Evolutionary conservation across 2,329 filamentous ascomycete genomes (phyloP).

Genomic region (Penicillium sp.): DNA sequence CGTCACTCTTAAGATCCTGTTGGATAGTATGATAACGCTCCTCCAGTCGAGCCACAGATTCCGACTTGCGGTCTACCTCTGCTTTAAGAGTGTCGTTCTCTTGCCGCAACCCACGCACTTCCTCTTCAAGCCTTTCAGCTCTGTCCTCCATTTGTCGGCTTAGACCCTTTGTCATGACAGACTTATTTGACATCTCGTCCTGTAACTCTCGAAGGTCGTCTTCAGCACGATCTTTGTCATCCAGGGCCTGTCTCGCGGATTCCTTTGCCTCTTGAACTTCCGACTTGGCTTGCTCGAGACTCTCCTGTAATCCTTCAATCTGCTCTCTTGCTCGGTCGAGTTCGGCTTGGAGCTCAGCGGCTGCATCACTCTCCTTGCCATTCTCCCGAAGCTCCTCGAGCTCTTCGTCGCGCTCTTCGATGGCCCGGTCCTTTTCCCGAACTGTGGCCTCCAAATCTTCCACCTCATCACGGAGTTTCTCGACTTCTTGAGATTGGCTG

Average conservation of each 20-base stretch:
- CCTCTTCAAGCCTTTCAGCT: conserved; percentile 59
- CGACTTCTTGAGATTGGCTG: conserved; percentile 53
- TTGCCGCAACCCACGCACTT: conserved; percentile 53
- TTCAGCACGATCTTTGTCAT: conserved; percentile 49
- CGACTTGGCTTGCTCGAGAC: conserved; percentile 35
- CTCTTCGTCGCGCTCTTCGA: conserved; percentile 71
- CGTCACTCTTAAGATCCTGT: conserved; percentile 36
- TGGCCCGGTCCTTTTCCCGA: conserved; percentile 66
- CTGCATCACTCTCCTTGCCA: conserved; percentile 39
- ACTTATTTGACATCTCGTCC: conserved; percentile 74
- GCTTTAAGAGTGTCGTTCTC: conserved; percentile 43
- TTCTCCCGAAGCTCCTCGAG: conserved; percentile 49
- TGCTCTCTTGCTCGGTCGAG: conserved; percentile 44
- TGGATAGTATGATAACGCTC: conserved; percentile 43
- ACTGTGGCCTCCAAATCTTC: conserved; percentile 70
- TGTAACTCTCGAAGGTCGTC: conserved; percentile 59
- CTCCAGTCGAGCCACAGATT: conserved; percentile 46
- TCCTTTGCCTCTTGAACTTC: conserved; percentile 42
- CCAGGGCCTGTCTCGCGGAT: conserved; percentile 46
- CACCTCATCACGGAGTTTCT: conserved; percentile 67
- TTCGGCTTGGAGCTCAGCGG: conserved; percentile 48
- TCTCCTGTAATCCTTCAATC: conserved; percentile 42
- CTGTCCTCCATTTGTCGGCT: conserved; percentile 72
- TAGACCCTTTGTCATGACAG: conserved; percentile 67
- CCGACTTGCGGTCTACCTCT: conserved; percentile 43